phyloP scores from a whole-genome alignment of 805 yeast species.

The Candida gorgasii region DNA sequence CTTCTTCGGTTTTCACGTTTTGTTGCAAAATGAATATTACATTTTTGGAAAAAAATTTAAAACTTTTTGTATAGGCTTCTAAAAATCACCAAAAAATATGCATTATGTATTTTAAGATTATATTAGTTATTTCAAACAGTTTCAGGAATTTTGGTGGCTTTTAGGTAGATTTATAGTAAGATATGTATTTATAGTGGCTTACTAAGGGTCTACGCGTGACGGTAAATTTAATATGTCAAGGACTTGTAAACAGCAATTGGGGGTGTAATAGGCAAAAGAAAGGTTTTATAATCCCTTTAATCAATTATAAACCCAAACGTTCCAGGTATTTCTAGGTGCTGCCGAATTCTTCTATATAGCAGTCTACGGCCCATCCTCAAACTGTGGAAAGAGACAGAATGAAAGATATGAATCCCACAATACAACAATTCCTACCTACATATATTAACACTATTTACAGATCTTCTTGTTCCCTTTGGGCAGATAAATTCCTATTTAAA shows the following conservation, averaged over 20 bases:
- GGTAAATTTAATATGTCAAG: neutral
- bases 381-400: too few species aligned
- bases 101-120: neutral
- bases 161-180: neutral
- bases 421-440: too few species aligned
- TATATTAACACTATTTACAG: slow-evolving; percentile 6
- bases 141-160: neutral
- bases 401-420: too few species aligned
- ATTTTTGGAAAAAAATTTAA: neutral
- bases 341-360: too few species aligned
- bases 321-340: too few species aligned
- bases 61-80: neutral
- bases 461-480: slow-evolving; percentile 19
- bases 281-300: too few species aligned
- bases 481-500: slow-evolving; percentile 52
- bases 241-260: too few species aligned
- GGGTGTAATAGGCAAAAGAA: too few species aligned
- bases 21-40: neutral
- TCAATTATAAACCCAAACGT: too few species aligned
- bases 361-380: too few species aligned
- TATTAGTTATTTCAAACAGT: neutral
- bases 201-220: too few species aligned
- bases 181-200: too few species aligned
- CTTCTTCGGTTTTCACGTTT: neutral
- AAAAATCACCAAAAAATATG: slow-evolving; percentile 9